Evolutionary conservation across 805 yeast genomes (phyloP), one percentile per base, ranked within the genome.

Genomic region (Clavispora fructus): DNA sequence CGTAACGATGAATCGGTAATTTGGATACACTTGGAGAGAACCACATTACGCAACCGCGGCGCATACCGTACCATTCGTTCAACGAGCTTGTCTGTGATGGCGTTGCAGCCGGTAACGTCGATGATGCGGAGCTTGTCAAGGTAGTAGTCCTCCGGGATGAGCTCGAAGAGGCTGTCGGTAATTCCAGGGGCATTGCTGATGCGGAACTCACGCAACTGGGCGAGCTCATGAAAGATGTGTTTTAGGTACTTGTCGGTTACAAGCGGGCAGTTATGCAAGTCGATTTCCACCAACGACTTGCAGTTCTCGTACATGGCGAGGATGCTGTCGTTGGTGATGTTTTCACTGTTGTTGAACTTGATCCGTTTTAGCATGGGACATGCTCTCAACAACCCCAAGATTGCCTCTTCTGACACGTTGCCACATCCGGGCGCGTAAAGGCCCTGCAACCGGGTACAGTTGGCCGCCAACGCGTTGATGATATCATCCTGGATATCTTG

Each of bases 381-480:
- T 30, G 74, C 71, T 29, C 67, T 57, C 11, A 88, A 75, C 48
- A 91, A 71, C 32, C 67, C 65, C 29, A 78, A 56, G 11, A 92
- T 74, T 1, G 92, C 86, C 4, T 60, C 68, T 51, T 86, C 87
- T 6, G 85, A 73, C 3, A 92, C 83, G n/a, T 71, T 65, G 32
- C 78, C 79, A 47, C 97, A 90, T 6, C 87, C 87, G 1, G 96
- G 91, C 0, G 94, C 94, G 61, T 90, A 91, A 40, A 91, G 70
- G 1, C 97, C 97, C 67, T 92, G 97, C 39, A 92, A 71, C 40
- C 92, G 69, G 32, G 79, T 77, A 63, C 97, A 91, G 57, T 79
- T 75, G 8, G 61, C 60, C 3, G 96, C 89, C 52, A 92, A 71
- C 7, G 86, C 80, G 27, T 65, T 54, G 48, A 89, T 79, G 6